Conservation (phyloP, 257 asterid species). For the Cordia subcordata region DNA sequence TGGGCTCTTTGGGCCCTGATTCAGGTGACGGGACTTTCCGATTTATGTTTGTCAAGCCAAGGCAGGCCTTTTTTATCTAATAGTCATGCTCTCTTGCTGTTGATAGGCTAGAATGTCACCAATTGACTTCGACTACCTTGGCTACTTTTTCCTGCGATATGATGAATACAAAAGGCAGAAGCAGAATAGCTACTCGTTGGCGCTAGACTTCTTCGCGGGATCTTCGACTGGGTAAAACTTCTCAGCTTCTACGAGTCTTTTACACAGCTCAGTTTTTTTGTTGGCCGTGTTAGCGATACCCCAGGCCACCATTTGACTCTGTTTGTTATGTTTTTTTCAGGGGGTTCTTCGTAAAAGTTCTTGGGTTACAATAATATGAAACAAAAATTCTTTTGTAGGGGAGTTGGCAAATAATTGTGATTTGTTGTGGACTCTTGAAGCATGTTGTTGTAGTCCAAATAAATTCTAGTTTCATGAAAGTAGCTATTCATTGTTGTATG, state of each 20-base stretch:
- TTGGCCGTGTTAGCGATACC: too few relatives aligned
- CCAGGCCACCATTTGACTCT: too few relatives aligned
- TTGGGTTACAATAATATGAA: neutral
- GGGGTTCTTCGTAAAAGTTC: too few relatives aligned
- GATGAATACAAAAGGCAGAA: slow-evolving; percentile 69
- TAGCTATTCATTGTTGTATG: neutral
- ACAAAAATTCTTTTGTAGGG: neutral
- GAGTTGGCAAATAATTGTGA: neutral
- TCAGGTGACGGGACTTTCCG: slow-evolving; percentile 50
- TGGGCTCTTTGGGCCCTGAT: slow-evolving; percentile 98
- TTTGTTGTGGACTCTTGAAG: neutral
- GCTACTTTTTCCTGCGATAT: slow-evolving; percentile 75
- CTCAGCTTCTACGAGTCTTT: neutral
- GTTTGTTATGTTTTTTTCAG: too few relatives aligned
- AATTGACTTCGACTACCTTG: slow-evolving; percentile 72
- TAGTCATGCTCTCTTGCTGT: slow-evolving; percentile 8
- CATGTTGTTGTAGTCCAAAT: neutral
- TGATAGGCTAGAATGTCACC: slow-evolving; percentile 94
- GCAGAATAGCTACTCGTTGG: slow-evolving; percentile 43
- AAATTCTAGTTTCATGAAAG: neutral
- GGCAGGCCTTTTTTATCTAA: slow-evolving; percentile 6
- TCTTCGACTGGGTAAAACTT: slow-evolving; percentile 15
- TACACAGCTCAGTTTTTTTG: too few relatives aligned
- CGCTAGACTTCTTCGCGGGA: slow-evolving; percentile 29
- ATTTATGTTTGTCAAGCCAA: slow-evolving; percentile 1